Evolutionary conservation across 257 asterid genomes (phyloP).

Genomic region (Solanum corneliomulleri): DNA sequence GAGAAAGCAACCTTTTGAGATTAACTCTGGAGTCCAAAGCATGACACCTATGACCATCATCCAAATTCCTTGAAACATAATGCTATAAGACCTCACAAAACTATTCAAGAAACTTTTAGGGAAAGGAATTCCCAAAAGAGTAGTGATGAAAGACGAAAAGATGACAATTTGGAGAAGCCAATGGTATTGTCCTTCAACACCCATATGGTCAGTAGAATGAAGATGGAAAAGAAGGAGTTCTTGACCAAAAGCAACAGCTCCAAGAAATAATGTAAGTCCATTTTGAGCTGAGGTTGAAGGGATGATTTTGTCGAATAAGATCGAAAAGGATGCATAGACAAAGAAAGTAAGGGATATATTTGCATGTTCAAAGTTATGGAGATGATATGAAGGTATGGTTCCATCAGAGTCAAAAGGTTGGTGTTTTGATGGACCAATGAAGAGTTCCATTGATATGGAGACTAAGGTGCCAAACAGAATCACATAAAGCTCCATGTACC

Average conservation of each 20-base stretch:
- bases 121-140: slow-evolving; percentile 32
- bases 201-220: slow-evolving; percentile 74
- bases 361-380: slow-evolving; percentile 71
- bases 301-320: slow-evolving; percentile 28
- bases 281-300: slow-evolving; percentile 19
- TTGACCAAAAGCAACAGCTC: slow-evolving; percentile 56
- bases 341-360: slow-evolving; percentile 56
- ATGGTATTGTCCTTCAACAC: slow-evolving; percentile 81
- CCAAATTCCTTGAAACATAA: slow-evolving; percentile 67
- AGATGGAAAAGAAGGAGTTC: slow-evolving; percentile 60
- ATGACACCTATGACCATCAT: slow-evolving; percentile 48
- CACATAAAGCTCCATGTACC: slow-evolving; percentile 16
- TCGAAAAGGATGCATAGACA: slow-evolving; percentile 43
- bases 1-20: slow-evolving; percentile 41
- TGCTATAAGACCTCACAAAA: slow-evolving; percentile 37
- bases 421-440: slow-evolving; percentile 38
- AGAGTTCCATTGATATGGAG: slow-evolving; percentile 44
- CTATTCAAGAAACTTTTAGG: slow-evolving; percentile 45
- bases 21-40: slow-evolving; percentile 59
- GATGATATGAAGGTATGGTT: slow-evolving; percentile 39
- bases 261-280: slow-evolving; percentile 43
- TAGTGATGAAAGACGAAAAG: slow-evolving; percentile 22
- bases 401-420: slow-evolving; percentile 32
- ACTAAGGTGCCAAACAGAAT: slow-evolving; percentile 28
- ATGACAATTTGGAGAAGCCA: slow-evolving; percentile 55